Evolutionary conservation across 1,284 basidiomycete species (phyloP).

Genomic region (Xanthoconium separans): DNA sequence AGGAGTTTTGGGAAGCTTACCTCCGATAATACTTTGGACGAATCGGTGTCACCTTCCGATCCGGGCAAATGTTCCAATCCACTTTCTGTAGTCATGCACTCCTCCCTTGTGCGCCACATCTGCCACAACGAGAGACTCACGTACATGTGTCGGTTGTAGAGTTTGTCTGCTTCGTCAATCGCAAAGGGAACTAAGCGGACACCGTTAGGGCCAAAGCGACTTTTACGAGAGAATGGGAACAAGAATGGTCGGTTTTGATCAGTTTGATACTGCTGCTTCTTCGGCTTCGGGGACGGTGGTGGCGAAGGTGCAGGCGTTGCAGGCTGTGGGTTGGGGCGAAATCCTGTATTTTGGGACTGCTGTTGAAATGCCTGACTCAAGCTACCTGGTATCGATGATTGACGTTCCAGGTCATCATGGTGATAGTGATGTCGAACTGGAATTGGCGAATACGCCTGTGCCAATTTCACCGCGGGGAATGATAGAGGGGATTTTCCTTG

Average conservation of each 20-base stretch:
- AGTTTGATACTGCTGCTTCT: slow-evolving; percentile 99
- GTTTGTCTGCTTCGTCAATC: slow-evolving; percentile 91
- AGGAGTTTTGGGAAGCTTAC: slow-evolving; percentile 31
- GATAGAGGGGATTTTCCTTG: slow-evolving; percentile 40
- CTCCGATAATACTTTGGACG: slow-evolving; percentile 41
- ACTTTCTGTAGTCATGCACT: slow-evolving; percentile 92
- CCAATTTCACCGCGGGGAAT: slow-evolving; percentile 62
- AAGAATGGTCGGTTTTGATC: slow-evolving; percentile 94
- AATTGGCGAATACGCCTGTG: slow-evolving; percentile 88
- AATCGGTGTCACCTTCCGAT: slow-evolving; percentile 51
- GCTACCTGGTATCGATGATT: slow-evolving; percentile 38
- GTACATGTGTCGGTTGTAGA: slow-evolving; percentile 92
- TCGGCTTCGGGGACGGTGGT: slow-evolving; percentile 86
- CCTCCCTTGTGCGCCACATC: slow-evolving; percentile 93
- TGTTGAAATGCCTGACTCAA: slow-evolving; percentile 46
- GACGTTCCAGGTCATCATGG: slow-evolving; percentile 69
- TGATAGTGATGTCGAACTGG: slow-evolving; percentile 91
- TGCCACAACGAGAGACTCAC: slow-evolving; percentile 88
- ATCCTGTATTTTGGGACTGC: slow-evolving; percentile 44
- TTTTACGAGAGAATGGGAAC: slow-evolving; percentile 83
- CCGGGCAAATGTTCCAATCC: slow-evolving; percentile 82
- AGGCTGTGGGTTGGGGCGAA: slow-evolving; percentile 60
- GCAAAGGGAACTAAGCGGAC: slow-evolving; percentile 84
- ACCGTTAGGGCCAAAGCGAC: slow-evolving; percentile 39
- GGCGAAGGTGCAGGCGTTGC: slow-evolving; percentile 89